A percentile compares a stretch with the other conserved stretches of the same genome.
These are phyloP conservation scores for Dispira simplex DNA, from an alignment of 192 early-diverging fungal species.

Conservation along the genomic window DNA sequence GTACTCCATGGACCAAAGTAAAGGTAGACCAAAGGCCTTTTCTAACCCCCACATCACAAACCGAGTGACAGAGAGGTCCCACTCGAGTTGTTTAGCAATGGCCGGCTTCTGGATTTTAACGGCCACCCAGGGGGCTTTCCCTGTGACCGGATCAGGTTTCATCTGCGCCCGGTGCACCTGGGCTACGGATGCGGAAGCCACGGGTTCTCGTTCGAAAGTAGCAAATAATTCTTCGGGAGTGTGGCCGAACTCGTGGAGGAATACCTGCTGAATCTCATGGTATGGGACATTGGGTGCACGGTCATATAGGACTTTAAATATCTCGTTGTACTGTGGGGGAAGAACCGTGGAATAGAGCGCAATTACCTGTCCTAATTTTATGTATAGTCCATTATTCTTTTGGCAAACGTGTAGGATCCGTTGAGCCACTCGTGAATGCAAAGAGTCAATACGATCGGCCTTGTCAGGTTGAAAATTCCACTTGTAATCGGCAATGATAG, in stretches of 20 bases:
- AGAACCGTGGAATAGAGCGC: slow-evolving; percentile 47
- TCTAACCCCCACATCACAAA: slow-evolving; percentile 47
- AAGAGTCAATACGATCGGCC: slow-evolving; percentile 37
- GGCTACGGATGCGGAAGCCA: slow-evolving; percentile 87
- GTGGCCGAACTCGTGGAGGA: slow-evolving; percentile 48
- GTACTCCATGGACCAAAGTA: slow-evolving; percentile 64
- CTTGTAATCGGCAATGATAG: slow-evolving; percentile 53
- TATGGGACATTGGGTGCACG: slow-evolving; percentile 64
- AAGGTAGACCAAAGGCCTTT: slow-evolving; percentile 63
- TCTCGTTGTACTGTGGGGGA: slow-evolving; percentile 37
- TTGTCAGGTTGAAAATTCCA: slow-evolving; percentile 57
- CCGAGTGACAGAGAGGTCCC: slow-evolving; percentile 60
- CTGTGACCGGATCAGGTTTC: slow-evolving; percentile 26
- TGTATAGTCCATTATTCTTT: slow-evolving; percentile 69
- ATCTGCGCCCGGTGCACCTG: slow-evolving; percentile 73
- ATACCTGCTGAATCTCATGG: slow-evolving; percentile 39
- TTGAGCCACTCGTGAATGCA: slow-evolving; percentile 59
- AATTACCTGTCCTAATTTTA: slow-evolving; percentile 78
- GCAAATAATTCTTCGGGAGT: slow-evolving; percentile 47
- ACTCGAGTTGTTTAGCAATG: slow-evolving; percentile 65
- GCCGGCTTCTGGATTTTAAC: slow-evolving; percentile 93
- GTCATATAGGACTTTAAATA: slow-evolving; percentile 59
- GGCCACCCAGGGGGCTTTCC: slow-evolving; percentile 44
- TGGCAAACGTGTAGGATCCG: slow-evolving; percentile 60
- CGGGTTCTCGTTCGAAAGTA: slow-evolving; percentile 46